Evolutionary conservation across 169 alveolate species (phyloP).

Genomic region (Amoebophrya sp.): DNA sequence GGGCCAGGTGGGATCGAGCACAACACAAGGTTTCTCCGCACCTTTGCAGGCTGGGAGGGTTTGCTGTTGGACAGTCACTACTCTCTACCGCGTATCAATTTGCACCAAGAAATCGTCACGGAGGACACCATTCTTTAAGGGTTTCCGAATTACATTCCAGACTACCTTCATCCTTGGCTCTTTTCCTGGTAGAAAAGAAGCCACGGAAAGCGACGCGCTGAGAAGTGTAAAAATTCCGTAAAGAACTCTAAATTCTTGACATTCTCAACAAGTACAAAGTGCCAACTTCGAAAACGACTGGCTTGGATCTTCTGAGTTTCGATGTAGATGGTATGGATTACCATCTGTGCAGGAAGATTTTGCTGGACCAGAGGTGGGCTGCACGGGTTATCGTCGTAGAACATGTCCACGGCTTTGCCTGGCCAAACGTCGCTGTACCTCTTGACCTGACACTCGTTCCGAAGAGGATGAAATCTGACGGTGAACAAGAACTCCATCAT

Average conservation of each 20-base stretch:
- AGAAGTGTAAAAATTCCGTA: too few species aligned
- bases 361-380: not conserved
- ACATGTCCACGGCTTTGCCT: not conserved
- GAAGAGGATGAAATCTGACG: not conserved
- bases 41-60: not conserved
- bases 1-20: not conserved
- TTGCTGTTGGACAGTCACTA: not conserved
- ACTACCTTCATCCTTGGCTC: too few species aligned
- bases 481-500: not conserved
- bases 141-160: too few species aligned
- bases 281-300: not conserved
- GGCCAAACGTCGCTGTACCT: not conserved
- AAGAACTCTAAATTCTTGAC: too few species aligned
- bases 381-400: not conserved
- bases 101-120: not conserved
- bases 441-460: not conserved
- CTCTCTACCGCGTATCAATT: not conserved
- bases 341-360: not conserved
- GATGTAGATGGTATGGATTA: not conserved
- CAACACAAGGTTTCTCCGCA: conserved; percentile 14
- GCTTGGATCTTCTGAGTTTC: not conserved
- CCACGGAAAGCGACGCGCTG: too few species aligned
- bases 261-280: not conserved
- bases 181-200: too few species aligned
- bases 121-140: not conserved